Base-by-base conservation (phyloP, 441 rosid species). In the Sinapis alba region DNA sequence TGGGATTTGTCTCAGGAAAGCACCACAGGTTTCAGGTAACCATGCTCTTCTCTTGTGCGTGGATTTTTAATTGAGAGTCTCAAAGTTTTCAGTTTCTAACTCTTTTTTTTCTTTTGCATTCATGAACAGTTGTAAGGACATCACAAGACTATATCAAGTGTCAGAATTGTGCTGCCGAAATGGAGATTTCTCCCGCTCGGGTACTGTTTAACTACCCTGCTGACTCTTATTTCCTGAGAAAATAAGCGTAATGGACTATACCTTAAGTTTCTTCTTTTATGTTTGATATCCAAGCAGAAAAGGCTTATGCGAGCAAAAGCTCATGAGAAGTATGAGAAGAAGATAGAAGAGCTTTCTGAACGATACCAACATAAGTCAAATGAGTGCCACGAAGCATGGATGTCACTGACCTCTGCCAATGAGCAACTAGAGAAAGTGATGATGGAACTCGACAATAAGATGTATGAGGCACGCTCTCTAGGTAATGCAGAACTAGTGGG, bases 301-400 rank as follows among this genome's bases (percentile, higher is more conserved):
- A 89, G 86, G 78, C 83, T 89, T 79, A 65, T 92, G 86, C 83
- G 91, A 76, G 82, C 83, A 24, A 94, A 90, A 85, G 86, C 88
- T 76, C 83, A 88, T 36, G 87, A 90, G 11, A 88, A 88, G 76
- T 94, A 90, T 75, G 97, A 94, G 85, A 94, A 81, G 81, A 90
- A 83, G 83, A 94, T 93, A 76, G 82, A 86, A 73, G 94, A 91
- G 74, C 97, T 94, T 71, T 80, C 84, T 43, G 51, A 67, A 60
- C 84, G 77, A 69, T 88, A 85, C 66, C 89, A 86, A 74, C 90
- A 62, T 41, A 91, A 94, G 87, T 71, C 90, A 30, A 86, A 90
- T 76, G 98, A 94, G 84, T 94, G 97, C 72, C 93, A 90, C 69
- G 93, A 94, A 80, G 97, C 98, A 7, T 94, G 98, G 98, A 94